Evolutionary conservation across 441 rosid species (phyloP).

Genomic region (Dalechampia spathulata): DNA sequence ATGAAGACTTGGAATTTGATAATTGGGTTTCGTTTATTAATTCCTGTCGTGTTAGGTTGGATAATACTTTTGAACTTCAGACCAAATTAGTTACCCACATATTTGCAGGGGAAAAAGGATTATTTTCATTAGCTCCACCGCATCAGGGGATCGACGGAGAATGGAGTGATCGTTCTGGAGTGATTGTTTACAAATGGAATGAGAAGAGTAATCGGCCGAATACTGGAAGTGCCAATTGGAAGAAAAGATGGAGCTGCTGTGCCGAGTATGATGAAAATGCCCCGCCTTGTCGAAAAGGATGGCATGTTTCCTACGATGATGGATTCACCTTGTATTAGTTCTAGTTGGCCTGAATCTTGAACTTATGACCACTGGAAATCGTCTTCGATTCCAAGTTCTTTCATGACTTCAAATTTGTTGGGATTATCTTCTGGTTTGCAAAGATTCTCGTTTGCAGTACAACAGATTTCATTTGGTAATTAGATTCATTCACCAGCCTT

Average conservation of each 20-base stretch:
- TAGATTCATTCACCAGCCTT: background rate
- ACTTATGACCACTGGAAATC: background rate
- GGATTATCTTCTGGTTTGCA: no score
- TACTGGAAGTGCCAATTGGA: conserved; percentile 44
- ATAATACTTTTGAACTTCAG: no score
- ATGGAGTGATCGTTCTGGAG: conserved; percentile 46
- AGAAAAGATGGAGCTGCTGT: conserved; percentile 56
- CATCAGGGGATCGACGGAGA: conserved; percentile 58
- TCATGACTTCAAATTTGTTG: no score
- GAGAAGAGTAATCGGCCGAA: conserved; percentile 37
- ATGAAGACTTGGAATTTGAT: no score
- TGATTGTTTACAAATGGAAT: conserved; percentile 50
- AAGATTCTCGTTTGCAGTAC: no score
- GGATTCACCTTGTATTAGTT: conserved; percentile 38
- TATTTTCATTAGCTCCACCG: conserved; percentile 46
- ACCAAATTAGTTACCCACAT: background rate
- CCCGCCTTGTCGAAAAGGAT: conserved; percentile 40
- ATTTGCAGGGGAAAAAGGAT: conserved; percentile 38
- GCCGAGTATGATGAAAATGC: conserved; percentile 43
- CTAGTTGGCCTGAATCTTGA: background rate
- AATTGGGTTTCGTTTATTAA: no score
- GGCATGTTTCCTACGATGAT: conserved; percentile 53
- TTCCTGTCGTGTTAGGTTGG: no score
- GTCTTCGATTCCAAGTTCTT: no score
- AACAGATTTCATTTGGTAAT: background rate